Evolutionary conservation across 805 yeast genomes (phyloP).

Genomic region (Suhomyces prunicola): DNA sequence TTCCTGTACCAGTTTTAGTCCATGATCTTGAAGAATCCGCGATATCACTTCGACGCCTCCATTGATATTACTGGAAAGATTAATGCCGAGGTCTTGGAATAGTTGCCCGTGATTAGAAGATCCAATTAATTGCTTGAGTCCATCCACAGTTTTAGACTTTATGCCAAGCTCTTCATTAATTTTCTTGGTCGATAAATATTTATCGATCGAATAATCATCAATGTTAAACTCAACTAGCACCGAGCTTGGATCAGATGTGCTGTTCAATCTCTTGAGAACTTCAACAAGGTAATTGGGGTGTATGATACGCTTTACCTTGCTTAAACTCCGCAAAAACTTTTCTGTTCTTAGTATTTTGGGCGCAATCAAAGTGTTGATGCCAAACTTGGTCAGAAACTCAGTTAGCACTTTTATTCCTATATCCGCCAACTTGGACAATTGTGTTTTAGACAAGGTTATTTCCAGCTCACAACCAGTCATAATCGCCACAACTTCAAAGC

Average conservation of each 20-base stretch:
- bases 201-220: conserved; percentile 35
- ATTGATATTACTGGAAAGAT: conserved; percentile 54
- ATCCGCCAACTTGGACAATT: conserved; percentile 39
- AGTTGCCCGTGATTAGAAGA: conserved; percentile 29
- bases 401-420: conserved; percentile 57
- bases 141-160: conserved; percentile 15
- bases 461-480: conserved; percentile 64
- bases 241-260: conserved; percentile 5
- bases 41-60: conserved; percentile 59
- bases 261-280: conserved; percentile 26
- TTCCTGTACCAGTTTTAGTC: conserved; percentile 33
- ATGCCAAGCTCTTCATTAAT: conserved; percentile 29
- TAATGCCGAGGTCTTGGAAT: conserved; percentile 49
- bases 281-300: conserved; percentile 54
- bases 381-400: conserved; percentile 40
- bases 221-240: conserved; percentile 20
- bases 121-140: conserved; percentile 12
- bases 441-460: conserved; percentile 38
- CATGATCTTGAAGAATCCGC: conserved; percentile 60
- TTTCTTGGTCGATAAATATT: conserved; percentile 26
- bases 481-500: conserved; percentile 42
- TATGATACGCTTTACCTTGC: conserved; percentile 51
- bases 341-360: conserved; percentile 84
- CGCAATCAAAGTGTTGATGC: conserved; percentile 57
- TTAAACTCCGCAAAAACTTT: conserved; percentile 72